phyloP scores from a whole-genome alignment of 2,329 filamentous ascomycete species.

The Grosmannia huntii region DNA sequence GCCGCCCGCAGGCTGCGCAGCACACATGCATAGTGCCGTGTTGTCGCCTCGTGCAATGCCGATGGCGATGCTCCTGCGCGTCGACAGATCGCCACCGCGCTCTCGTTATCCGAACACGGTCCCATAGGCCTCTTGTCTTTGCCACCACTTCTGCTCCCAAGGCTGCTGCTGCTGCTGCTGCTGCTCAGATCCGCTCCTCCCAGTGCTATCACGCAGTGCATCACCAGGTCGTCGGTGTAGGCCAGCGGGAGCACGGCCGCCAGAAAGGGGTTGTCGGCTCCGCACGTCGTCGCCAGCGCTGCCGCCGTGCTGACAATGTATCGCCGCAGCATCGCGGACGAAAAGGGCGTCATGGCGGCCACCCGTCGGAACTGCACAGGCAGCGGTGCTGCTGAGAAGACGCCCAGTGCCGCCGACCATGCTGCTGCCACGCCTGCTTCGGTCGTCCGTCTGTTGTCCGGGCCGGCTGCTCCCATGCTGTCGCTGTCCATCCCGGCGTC shows the following conservation, averaged over 20 bases:
- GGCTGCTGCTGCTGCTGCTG: background rate
- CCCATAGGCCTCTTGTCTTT: background rate
- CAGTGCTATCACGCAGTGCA: conserved; percentile 13
- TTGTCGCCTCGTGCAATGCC: conserved; percentile 10
- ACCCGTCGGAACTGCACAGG: conserved; percentile 3
- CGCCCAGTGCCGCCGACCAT: background rate
- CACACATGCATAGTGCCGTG: conserved; percentile 12
- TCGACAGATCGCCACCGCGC: background rate
- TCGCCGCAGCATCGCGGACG: conserved; percentile 10
- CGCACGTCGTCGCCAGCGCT: conserved; percentile 4
- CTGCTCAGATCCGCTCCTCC: conserved; percentile 9
- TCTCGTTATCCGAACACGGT: background rate
- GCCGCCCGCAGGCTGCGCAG: conserved; percentile 11
- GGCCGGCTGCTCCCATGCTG: background rate
- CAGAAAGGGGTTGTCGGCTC: conserved; percentile 10
- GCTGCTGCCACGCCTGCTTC: background rate
- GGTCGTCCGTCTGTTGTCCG: background rate
- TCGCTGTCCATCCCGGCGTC: background rate
- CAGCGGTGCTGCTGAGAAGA: background rate
- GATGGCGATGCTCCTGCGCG: background rate
- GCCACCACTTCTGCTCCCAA: background rate
- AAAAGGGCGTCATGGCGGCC: conserved; percentile 11
- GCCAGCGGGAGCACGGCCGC: conserved; percentile 12
- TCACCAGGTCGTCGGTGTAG: conserved; percentile 14
- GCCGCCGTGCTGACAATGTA: conserved; percentile 10